Percentiles rank a stretch among this genome's conserved stretches.
Evolutionary conservation across 2,329 filamentous ascomycete genomes (phyloP).

Genomic region (Allantophomopsis cytisporea): DNA sequence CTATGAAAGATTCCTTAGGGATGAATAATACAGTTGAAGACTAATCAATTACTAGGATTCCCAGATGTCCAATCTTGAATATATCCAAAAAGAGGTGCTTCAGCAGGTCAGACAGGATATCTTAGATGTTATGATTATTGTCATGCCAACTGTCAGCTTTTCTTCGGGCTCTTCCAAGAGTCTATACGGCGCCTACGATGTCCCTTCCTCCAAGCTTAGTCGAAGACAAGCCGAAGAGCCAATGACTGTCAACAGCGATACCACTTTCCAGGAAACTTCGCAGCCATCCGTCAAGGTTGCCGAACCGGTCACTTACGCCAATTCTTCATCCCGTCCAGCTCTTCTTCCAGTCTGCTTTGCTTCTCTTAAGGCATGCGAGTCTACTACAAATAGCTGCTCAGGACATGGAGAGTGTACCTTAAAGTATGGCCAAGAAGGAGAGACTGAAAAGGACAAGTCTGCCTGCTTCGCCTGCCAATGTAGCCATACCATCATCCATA

Average conservation of each 20-base stretch:
- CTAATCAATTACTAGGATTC: no score
- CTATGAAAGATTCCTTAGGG: neutral
- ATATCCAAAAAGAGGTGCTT: neutral
- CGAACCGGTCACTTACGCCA: neutral
- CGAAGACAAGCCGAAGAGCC: conserved; percentile 14
- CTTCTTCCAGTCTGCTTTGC: conserved; percentile 60
- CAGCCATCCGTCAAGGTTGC: neutral
- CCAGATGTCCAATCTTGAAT: neutral
- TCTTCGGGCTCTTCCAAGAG: no score
- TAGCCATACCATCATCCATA: conserved; percentile 34
- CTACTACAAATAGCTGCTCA: conserved; percentile 65
- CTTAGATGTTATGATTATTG: conserved; percentile 14
- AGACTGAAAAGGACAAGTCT: conserved; percentile 21
- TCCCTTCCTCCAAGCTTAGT: conserved; percentile 5
- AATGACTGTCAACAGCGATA: conserved; percentile 7
- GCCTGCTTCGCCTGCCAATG: conserved; percentile 75
- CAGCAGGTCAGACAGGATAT: conserved; percentile 5
- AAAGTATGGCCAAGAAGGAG: conserved; percentile 38
- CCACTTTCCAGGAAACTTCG: neutral
- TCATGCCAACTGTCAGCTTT: conserved; percentile 13
- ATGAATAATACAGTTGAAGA: no score
- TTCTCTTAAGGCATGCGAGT: conserved; percentile 52
- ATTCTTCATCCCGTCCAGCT: conserved; percentile 1
- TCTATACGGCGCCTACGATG: conserved; percentile 15
- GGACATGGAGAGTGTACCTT: conserved; percentile 66